A percentile compares a stretch with the other conserved stretches of the same genome.
These are phyloP conservation scores for Flaveria linearis DNA, from an alignment of 129 eudicot species.

Conservation along the genomic window DNA sequence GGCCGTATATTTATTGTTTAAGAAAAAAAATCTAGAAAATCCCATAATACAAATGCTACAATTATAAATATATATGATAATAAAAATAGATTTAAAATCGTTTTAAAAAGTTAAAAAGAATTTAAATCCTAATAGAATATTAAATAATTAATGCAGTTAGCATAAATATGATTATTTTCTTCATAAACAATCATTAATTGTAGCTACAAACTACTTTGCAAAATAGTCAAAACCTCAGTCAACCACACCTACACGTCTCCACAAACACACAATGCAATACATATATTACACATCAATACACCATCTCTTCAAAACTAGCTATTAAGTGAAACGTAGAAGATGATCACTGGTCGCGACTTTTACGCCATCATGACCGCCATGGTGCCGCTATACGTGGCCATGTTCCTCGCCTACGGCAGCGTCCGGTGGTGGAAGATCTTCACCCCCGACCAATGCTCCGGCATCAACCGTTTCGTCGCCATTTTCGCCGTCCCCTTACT, in stretches of 20 bases:
- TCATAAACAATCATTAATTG: not conserved
- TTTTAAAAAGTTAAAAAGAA: not conserved
- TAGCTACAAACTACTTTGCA: constrained; percentile 10
- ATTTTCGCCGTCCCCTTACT: constrained; percentile 55
- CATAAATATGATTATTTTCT: no score
- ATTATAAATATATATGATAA: no score
- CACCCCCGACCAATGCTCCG: constrained; percentile 56
- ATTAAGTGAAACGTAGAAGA: not conserved
- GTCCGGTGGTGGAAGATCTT: constrained; percentile 62
- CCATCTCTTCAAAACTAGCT: not conserved
- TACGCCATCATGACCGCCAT: constrained; percentile 45
- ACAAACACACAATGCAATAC: not conserved
- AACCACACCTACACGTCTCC: not conserved
- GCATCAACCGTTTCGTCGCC: constrained; percentile 64
- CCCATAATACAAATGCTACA: no score
- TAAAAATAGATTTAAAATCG: no score
- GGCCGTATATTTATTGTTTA: no score
- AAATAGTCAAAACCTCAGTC: not conserved
- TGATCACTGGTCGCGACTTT: constrained; percentile 43
- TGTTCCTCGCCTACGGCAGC: constrained; percentile 58
- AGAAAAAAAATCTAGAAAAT: no score
- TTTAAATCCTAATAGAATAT: not conserved
- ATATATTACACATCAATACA: not conserved
- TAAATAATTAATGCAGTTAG: no score
- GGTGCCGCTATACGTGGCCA: constrained; percentile 58